phyloP scores from a whole-genome alignment of 2,329 filamentous ascomycete species.

The Aspergillus intermedius region DNA sequence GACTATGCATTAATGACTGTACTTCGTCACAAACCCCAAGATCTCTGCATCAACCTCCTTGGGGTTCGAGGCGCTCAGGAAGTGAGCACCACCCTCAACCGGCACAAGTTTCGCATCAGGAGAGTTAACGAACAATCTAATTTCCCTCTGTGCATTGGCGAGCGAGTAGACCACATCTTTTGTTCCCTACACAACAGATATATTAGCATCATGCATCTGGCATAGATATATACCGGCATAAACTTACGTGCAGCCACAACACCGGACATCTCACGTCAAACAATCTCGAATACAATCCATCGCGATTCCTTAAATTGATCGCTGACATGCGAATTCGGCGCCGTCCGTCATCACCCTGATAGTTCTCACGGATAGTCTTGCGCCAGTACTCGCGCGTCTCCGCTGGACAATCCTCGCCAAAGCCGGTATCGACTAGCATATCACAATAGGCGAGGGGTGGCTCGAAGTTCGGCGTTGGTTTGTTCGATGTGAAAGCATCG shows the following conservation, averaged over 20 bases:
- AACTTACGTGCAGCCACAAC: constrained; percentile 43
- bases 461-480: constrained; percentile 38
- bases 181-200: constrained; percentile 9
- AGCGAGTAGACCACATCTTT: constrained; percentile 12
- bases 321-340: constrained; percentile 44
- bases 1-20: constrained; percentile 5
- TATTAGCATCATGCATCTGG: constrained; percentile 36
- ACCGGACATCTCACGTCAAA: constrained; percentile 47
- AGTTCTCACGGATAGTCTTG: constrained; percentile 40
- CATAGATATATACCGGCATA: constrained; percentile 16
- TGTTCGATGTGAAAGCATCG: constrained; percentile 34
- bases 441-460: constrained; percentile 38
- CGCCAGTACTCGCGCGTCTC: constrained; percentile 40
- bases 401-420: constrained; percentile 35
- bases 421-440: constrained; percentile 42
- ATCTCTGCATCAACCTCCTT: constrained; percentile 33
- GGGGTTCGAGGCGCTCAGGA: constrained; percentile 43
- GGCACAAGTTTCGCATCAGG: constrained; percentile 38
- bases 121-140: constrained; percentile 42
- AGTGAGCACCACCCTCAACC: constrained; percentile 45
- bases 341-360: constrained; percentile 45
- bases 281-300: constrained; percentile 42
- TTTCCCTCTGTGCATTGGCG: constrained; percentile 28
- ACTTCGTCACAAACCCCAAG: constrained; percentile 20
- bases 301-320: constrained; percentile 44